phyloP scores from a whole-genome alignment of 257 asterid species.

The Plantago elongata region DNA sequence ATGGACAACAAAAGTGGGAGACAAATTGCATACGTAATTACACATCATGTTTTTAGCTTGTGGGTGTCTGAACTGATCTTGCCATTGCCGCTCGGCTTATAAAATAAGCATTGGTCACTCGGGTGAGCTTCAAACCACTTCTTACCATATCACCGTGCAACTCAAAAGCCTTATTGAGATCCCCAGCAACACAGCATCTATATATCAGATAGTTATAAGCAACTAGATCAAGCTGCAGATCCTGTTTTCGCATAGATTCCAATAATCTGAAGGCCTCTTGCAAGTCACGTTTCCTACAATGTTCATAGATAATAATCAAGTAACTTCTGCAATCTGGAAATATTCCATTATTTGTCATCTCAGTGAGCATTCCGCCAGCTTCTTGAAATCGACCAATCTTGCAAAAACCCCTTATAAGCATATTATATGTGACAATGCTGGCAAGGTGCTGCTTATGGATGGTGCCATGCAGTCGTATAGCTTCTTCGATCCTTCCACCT shows the following conservation, averaged over 20 bases:
- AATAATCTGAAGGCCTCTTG: constrained; percentile 54
- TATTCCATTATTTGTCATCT: constrained; percentile 53
- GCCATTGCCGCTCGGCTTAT: constrained; percentile 19
- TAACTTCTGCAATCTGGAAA: constrained; percentile 75
- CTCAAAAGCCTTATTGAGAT: constrained; percentile 50
- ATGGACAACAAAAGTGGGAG: neutral
- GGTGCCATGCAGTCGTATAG: constrained; percentile 49
- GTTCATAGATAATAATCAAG: constrained; percentile 54
- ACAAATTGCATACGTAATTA: neutral
- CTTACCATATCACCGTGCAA: constrained; percentile 57
- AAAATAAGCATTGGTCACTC: constrained; percentile 37
- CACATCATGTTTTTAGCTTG: constrained; percentile 4
- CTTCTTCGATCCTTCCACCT: constrained; percentile 64
- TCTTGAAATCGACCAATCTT: constrained; percentile 48
- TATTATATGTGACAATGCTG: constrained; percentile 63
- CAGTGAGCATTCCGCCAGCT: constrained; percentile 42
- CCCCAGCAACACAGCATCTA: constrained; percentile 63
- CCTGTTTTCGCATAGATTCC: constrained; percentile 60
- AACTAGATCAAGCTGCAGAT: constrained; percentile 65
- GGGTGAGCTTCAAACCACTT: constrained; percentile 57
- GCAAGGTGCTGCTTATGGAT: constrained; percentile 53
- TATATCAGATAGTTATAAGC: constrained; percentile 69
- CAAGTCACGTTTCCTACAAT: constrained; percentile 64
- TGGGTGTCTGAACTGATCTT: constrained; percentile 14
- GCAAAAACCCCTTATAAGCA: constrained; percentile 75